Evolutionary conservation across 2,329 filamentous ascomycete species (phyloP), one percentile per base, ranked within the genome.

Genomic region (Stagonosporopsis rhizophila): DNA sequence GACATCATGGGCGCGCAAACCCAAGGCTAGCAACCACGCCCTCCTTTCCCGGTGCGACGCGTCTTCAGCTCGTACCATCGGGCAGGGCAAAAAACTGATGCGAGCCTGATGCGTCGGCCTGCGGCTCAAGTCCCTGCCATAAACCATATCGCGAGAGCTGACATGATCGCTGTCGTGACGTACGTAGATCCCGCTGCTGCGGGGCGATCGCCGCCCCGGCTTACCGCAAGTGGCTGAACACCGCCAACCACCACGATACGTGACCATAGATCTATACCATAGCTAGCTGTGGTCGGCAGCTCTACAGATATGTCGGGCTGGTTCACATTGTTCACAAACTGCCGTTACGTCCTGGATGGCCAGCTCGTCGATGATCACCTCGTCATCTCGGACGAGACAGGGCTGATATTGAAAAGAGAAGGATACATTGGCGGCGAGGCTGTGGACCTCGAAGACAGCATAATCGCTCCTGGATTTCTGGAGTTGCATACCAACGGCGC

Each of bases 401-500:
- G 79, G 17, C 65, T 71, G 20, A 80, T 81, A 54, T 59, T 80
- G 37, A 72, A 76, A 61, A 66, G 72, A 52, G 76, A 77, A 32
- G 77, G 77, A 28, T 78, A 79, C 58, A 78, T 78, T 54, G 78
- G 76, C 39, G 78, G 77, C 25, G 76, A 80, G 38, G 74, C 74
- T 12, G 67, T 82, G 42, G 82, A 85, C 62, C 67, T 85, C 11
- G 74, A 80, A 35, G 79, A 79, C 37, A 75, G 71, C 42, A 81
- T 85, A 44, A 73, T 85, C 49, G 80, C 82, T 5, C 83, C 83
- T 9, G 83, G 83, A 3, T 83, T 83, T 61, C 71, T 85, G 20
- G 83, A 85, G 56, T 68, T 85, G 6, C 83, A 85, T 57, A 84
- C 81, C 1, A 85, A 85, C 62, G 81, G 81, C 47, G 71, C 79